Evolutionary conservation across 768 basidiomycete genomes (phyloP), one percentile per base, ranked within the genome.

Genomic region (Fomitopsis pulvina): DNA sequence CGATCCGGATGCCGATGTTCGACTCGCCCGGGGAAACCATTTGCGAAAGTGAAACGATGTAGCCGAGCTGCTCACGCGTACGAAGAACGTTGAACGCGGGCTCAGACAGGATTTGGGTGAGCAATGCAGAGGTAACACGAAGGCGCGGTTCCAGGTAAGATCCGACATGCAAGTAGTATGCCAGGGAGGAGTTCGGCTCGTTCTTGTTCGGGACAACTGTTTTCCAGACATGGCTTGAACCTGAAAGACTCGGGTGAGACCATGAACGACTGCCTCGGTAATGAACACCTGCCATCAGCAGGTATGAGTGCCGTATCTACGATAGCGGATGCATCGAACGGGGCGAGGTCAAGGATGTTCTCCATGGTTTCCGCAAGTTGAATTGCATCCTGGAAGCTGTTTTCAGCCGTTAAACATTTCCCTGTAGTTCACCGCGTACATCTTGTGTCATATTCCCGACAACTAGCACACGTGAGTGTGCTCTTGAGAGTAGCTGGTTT

Each of bases 41-140:
- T 26, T 68, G 62, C 1, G 72, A 71, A 55, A 79, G 83, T 8
- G 74, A 78, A 29, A 96, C 94, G 38, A 96, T 76, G 64, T 99
- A 99, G 4, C 96, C 96, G 1, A 99, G 76, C 66, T 99, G 96
- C 62, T 98, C 92, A 63, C 91, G 84, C 3, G 94, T 97, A 25
- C 96, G 84, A 26, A 99, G 77, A 21, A 83, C 71, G 62, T 95
- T 84, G 68, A 98, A 99, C 9, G 87, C 79, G 1, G 94, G 95
- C 59, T 99, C 96, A n/a, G 77, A 72, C 30, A 94, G 74, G 50
- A 98, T 87, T 57, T 94, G 91, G 0, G 76, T 76, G 21, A 97
- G 80, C 12, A 99, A 75, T 2, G 81, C 69, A 21, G 84, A 75
- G 1, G 75, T 73, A 22, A 88, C 83, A 3, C 93, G 83, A 10